Evolutionary conservation across 2,329 filamentous ascomycete genomes (phyloP).

Genomic region (Colletotrichum horii): DNA sequence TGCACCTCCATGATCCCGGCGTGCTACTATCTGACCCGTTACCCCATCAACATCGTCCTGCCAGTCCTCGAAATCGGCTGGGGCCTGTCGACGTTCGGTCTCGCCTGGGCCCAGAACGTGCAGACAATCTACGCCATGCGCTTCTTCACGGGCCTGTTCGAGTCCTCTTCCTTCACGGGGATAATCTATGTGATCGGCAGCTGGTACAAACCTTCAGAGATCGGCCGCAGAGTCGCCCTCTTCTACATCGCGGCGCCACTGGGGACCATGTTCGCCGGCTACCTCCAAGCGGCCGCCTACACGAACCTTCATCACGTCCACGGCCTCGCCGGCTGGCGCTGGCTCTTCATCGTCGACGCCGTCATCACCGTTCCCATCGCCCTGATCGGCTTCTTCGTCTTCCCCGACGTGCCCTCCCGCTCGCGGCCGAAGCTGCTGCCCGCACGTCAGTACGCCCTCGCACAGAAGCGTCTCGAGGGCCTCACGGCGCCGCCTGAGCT

Average conservation of each 20-base stretch:
- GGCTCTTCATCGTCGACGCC: conserved; percentile 65
- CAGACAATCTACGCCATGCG: conserved; percentile 43
- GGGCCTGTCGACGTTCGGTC: conserved; percentile 33
- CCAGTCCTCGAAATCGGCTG: conserved; percentile 34
- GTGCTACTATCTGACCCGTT: conserved; percentile 40
- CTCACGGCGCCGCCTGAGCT: conserved; percentile 33
- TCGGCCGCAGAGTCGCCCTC: conserved; percentile 56
- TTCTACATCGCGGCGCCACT: conserved; percentile 56
- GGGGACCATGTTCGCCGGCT: conserved; percentile 61
- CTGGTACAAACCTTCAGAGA: conserved; percentile 41
- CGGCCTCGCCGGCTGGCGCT: conserved; percentile 56
- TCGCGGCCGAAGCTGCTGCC: conserved; percentile 35
- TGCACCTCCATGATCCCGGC: conserved; percentile 45
- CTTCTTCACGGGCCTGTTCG: conserved; percentile 48
- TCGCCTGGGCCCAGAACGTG: conserved; percentile 34
- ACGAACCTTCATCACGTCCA: conserved; percentile 56
- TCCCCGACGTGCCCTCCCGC: conserved; percentile 35
- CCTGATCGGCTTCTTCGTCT: conserved; percentile 45
- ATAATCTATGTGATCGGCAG: conserved; percentile 43
- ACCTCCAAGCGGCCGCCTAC: conserved; percentile 58
- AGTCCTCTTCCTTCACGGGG: conserved; percentile 34
- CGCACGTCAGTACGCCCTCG: conserved; percentile 30
- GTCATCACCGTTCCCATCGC: conserved; percentile 62
- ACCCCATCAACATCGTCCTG: conserved; percentile 38
- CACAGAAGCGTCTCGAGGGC: conserved; percentile 31